Percentiles rank a stretch among this genome's conserved stretches.
phyloP scores from a whole-genome alignment of 306 rosid genomes.

The Vigna unguiculata region DNA sequence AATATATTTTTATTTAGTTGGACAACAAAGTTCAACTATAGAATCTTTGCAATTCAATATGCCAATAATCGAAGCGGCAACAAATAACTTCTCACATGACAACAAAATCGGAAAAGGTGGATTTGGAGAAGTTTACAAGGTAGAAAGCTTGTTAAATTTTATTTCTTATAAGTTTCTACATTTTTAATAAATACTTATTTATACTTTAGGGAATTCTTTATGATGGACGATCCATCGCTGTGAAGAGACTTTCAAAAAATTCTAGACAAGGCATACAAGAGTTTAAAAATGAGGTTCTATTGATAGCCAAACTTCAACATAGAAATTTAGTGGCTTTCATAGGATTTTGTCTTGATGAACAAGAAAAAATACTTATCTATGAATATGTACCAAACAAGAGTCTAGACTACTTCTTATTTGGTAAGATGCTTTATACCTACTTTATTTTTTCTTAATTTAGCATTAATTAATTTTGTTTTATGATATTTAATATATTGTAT shows the following conservation, averaged over 20 bases:
- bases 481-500: not conserved
- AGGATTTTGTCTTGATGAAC: not conserved
- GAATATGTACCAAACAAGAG: constrained; percentile 22
- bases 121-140: constrained; percentile 3
- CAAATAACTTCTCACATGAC: not conserved
- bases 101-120: not conserved
- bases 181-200: not conserved
- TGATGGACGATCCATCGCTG: not conserved
- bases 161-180: not conserved
- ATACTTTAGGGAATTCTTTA: not conserved
- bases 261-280: not conserved
- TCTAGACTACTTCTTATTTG: constrained; percentile 7
- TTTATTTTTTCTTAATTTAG: not conserved
- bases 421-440: not conserved
- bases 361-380: constrained; percentile 27
- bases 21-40: not conserved
- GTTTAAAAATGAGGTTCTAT: not conserved
- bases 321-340: not conserved
- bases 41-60: not conserved
- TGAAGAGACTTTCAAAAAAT: not conserved
- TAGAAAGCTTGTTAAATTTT: not conserved
- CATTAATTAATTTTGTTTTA: not conserved
- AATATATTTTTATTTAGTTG: not conserved
- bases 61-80: not conserved
- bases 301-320: not conserved